These are phyloP conservation scores for Phytophthora agathidicida DNA, from an alignment of 352 stramenopile genomes.

Conservation along the genomic window DNA sequence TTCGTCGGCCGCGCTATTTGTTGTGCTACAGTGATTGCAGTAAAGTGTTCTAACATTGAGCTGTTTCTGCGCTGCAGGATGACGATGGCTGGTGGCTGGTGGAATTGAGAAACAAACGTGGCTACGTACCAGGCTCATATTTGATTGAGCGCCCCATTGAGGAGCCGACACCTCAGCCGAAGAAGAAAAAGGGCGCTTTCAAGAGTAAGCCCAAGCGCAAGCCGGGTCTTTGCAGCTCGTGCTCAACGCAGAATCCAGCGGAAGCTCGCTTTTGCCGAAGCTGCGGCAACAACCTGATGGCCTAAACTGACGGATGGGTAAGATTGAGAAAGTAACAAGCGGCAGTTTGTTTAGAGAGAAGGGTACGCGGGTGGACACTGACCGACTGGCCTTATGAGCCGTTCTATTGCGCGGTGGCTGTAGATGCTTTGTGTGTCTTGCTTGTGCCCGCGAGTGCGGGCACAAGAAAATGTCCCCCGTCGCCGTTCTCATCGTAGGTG, in stretches of 20 bases:
- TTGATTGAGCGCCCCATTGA: slow-evolving; percentile 73
- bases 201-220: slow-evolving; percentile 38
- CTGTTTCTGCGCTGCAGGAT: slow-evolving; percentile 37
- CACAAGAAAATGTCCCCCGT: slow-evolving; percentile 23
- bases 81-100: slow-evolving; percentile 89
- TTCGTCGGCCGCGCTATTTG: slow-evolving; percentile 8
- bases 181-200: slow-evolving; percentile 38
- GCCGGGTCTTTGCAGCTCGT: slow-evolving; percentile 72
- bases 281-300: slow-evolving; percentile 78
- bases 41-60: slow-evolving; percentile 8
- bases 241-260: slow-evolving; percentile 73
- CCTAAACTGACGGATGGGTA: slow-evolving; percentile 33
- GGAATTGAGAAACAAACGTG: slow-evolving; percentile 66
- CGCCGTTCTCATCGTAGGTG: slow-evolving; percentile 29
- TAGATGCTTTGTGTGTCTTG: slow-evolving; percentile 25
- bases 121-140: slow-evolving; percentile 85
- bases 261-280: slow-evolving; percentile 81
- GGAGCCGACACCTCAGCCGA: slow-evolving; percentile 40
- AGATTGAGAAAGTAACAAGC: slow-evolving; percentile 28
- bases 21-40: not conserved
- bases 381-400: slow-evolving; percentile 29
- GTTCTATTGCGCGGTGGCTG: slow-evolving; percentile 26
- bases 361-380: slow-evolving; percentile 16
- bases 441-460: slow-evolving; percentile 17
- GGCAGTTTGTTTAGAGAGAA: slow-evolving; percentile 38